Base-by-base conservation (phyloP, 2,329 filamentous ascomycete species). In the Xylaria sp. region DNA sequence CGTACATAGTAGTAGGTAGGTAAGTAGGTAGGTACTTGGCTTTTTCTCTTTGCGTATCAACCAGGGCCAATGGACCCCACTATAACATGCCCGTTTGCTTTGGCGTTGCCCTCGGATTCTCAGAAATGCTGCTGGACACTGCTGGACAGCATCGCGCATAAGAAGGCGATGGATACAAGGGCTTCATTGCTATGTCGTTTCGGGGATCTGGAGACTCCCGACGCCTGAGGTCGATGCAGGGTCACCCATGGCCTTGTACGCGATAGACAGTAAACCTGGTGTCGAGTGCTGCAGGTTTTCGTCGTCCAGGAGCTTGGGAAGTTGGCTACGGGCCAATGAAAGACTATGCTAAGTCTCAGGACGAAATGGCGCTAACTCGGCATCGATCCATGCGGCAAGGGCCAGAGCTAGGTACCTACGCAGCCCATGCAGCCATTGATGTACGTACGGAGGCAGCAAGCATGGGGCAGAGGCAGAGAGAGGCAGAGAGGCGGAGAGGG, bases 341-440 rank as follows among this genome's bases (percentile, higher is more conserved):
- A 50, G 44, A 39, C 22, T 51, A 50, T 43, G 46, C 57, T 44
- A 57, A 47, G 60, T 59, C 63, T 63, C 53, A 47, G 54, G 44
- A 52, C 37, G 45, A 60, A 51, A 62, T 63, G 59, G 56, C 56
- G 63, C 63, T 65, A 63, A 57, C 43, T 54, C 49, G 29, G 29
- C 29, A 34, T 34, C 29, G 29, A 34, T 13, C 29, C 29, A 34
- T 34, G 8, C 29, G n/a, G n/a, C n/a, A n/a, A 34, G 29, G 24
- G 24, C 24, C 24, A 26, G n/a, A n/a, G n/a, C n/a, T n/a, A n/a
- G n/a, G n/a, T n/a, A n/a, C n/a, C n/a, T n/a, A n/a, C n/a, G n/a
- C n/a, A n/a, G n/a, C n/a, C n/a, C n/a, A n/a, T n/a, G n/a, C n/a
- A n/a, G n/a, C n/a, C n/a, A n/a, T n/a, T n/a, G n/a, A n/a, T n/a